phyloP scores from a whole-genome alignment of 148 eudicot species.

The Rhododendron vialii region DNA sequence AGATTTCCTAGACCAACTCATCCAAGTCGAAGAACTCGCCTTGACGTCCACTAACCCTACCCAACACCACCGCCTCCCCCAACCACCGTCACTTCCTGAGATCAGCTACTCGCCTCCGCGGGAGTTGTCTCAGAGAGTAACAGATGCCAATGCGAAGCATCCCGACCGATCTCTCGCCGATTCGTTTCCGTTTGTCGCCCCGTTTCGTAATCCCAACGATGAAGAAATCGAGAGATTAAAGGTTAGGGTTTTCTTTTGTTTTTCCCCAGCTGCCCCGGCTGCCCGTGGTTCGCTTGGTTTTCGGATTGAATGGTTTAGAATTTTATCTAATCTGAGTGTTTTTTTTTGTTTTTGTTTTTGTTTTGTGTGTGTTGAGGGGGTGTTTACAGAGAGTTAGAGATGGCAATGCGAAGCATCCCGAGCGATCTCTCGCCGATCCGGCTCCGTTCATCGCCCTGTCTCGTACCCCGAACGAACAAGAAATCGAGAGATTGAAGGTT shows the following conservation, averaged over 20 bases:
- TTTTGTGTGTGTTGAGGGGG: not conserved
- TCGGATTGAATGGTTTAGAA: not conserved
- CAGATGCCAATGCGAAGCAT: not conserved
- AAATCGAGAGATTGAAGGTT: slow-evolving; percentile 60
- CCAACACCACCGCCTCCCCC: slow-evolving; percentile 17
- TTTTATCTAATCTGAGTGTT: not conserved
- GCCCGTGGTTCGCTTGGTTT: not conserved
- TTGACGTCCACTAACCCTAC: slow-evolving; percentile 27
- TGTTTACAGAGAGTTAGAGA: slow-evolving; percentile 51
- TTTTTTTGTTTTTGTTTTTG: too few relatives aligned
- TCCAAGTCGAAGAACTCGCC: slow-evolving; percentile 48
- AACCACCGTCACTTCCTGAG: not conserved
- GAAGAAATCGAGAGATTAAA: slow-evolving; percentile 45
- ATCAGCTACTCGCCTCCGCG: slow-evolving; percentile 74
- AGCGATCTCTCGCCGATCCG: not conserved
- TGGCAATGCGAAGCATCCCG: slow-evolving; percentile 7
- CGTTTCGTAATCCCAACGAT: slow-evolving; percentile 20
- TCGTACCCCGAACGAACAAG: slow-evolving; percentile 25
- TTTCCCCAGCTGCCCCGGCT: too few relatives aligned
- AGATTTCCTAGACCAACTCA: slow-evolving; percentile 42
- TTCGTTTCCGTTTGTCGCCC: not conserved
- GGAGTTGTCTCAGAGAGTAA: slow-evolving; percentile 63
- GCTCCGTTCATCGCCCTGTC: not conserved
- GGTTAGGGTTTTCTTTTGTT: slow-evolving; percentile 25
- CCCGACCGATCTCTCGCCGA: slow-evolving; percentile 9